phyloP scores from a whole-genome alignment of 1,284 basidiomycete species.

The Heterobasidion occidentale region DNA sequence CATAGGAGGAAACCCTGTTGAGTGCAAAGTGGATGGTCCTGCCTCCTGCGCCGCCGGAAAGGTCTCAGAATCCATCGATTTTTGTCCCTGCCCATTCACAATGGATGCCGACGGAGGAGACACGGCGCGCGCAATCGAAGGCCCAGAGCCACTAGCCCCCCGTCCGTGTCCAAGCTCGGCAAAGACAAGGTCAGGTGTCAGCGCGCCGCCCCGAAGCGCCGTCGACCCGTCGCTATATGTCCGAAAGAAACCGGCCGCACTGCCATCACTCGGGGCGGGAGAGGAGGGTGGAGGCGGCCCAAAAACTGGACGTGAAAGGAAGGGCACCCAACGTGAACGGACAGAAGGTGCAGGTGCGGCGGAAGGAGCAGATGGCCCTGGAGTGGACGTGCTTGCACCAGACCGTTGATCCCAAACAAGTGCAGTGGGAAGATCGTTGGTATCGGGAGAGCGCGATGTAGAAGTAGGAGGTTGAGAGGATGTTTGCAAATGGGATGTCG shows the following conservation, averaged over 20 bases:
- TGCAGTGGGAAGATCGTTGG: background rate
- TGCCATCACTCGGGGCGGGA: constrained; percentile 48
- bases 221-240: constrained; percentile 41
- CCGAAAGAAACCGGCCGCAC: constrained; percentile 48
- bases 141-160: constrained; percentile 27
- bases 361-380: background rate
- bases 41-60: background rate
- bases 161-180: constrained; percentile 73
- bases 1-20: too few relatives aligned
- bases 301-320: too few relatives aligned
- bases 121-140: constrained; percentile 4
- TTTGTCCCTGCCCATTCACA: background rate
- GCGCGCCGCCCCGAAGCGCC: constrained; percentile 39
- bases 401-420: background rate
- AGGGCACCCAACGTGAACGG: too few relatives aligned
- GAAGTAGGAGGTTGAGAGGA: background rate
- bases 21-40: background rate
- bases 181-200: constrained; percentile 67
- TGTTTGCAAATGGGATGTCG: background rate
- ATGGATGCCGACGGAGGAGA: constrained; percentile 19
- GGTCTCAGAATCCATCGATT: too few relatives aligned
- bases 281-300: constrained; percentile 30
- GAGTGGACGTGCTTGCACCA: background rate
- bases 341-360: background rate
- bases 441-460: background rate